Evolutionary conservation across 345 rosid genomes (phyloP).

Genomic region (Schrenkiella parvula): DNA sequence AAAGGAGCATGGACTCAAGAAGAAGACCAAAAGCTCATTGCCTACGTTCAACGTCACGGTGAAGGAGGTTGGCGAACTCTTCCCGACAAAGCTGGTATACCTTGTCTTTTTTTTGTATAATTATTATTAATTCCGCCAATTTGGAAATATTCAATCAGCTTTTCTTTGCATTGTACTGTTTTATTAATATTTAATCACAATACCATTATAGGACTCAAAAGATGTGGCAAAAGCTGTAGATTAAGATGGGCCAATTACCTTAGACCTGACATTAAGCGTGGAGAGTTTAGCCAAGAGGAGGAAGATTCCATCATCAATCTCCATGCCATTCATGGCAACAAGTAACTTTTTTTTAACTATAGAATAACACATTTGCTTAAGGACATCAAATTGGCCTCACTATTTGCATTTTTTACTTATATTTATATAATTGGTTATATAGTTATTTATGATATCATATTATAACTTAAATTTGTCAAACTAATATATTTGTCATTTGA

Average conservation of each 20-base stretch:
- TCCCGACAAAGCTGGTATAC: conserved; percentile 45
- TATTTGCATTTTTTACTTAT: neutral
- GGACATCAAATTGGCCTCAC: neutral
- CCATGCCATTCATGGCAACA: conserved; percentile 44
- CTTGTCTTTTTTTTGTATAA: neutral
- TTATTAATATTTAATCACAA: neutral
- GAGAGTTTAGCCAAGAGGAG: conserved; percentile 37
- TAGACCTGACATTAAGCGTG: conserved; percentile 44
- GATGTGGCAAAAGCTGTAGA: conserved; percentile 51
- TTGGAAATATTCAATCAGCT: neutral
- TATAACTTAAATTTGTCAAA: neutral
- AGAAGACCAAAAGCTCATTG: conserved; percentile 40
- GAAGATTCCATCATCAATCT: conserved; percentile 38
- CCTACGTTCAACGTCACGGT: conserved; percentile 32
- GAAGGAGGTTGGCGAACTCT: conserved; percentile 48
- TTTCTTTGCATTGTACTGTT: conserved; percentile 7
- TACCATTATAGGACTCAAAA: conserved; percentile 33
- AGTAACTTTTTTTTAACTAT: conserved; percentile 20
- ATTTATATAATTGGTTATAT: neutral
- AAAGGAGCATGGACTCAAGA: conserved; percentile 48
- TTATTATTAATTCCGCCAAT: neutral
- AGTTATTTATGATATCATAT: neutral
- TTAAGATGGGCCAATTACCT: conserved; percentile 47
- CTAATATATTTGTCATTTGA: neutral
- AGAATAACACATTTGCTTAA: neutral